Evolutionary conservation across 805 yeast species (phyloP).

Genomic region (Dipodascopsis tothii): DNA sequence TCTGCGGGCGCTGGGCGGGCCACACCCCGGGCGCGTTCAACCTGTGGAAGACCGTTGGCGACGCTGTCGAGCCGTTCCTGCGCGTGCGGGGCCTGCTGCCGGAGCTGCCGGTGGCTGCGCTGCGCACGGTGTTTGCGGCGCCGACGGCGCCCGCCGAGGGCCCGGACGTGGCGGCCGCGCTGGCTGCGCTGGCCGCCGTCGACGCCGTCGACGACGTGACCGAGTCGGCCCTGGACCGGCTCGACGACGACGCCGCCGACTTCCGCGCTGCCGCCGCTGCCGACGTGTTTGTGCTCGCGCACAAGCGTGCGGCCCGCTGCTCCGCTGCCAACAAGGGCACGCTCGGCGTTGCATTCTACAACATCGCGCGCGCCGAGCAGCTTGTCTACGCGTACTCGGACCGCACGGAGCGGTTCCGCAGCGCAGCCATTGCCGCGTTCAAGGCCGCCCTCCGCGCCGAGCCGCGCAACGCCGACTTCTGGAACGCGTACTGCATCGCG

Average conservation of each 20-base stretch:
- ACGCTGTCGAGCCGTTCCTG: constrained; percentile 48
- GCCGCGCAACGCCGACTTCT: constrained; percentile 57
- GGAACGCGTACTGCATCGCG: constrained; percentile 80
- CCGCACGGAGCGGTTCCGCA: constrained; percentile 22
- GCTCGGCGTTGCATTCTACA: constrained; percentile 40
- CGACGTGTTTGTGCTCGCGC: constrained; percentile 6
- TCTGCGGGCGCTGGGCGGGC: constrained; percentile 35
- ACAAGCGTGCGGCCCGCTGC: constrained; percentile 16
- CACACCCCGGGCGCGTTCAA: constrained; percentile 3
- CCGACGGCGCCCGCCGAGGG: constrained; percentile 26
- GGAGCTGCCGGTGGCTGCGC: constrained; percentile 42
- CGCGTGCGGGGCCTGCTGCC: constrained; percentile 47
- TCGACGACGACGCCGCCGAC: background rate
- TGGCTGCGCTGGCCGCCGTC: constrained; percentile 17
- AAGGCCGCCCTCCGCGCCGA: constrained; percentile 68
- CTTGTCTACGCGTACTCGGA: constrained; percentile 43
- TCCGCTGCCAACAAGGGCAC: background rate
- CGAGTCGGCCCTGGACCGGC: background rate
- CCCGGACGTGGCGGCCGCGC: constrained; percentile 3
- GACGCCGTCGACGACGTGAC: constrained; percentile 22
- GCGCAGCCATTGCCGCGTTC: constrained; percentile 48
- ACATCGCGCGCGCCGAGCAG: constrained; percentile 45
- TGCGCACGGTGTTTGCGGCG: background rate
- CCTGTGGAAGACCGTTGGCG: constrained; percentile 48
- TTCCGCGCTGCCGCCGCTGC: background rate